A percentile compares a stretch with the other conserved stretches of the same genome.
Conservation (phyloP, 306 rosid genomes). For the Pyrus communis region DNA sequence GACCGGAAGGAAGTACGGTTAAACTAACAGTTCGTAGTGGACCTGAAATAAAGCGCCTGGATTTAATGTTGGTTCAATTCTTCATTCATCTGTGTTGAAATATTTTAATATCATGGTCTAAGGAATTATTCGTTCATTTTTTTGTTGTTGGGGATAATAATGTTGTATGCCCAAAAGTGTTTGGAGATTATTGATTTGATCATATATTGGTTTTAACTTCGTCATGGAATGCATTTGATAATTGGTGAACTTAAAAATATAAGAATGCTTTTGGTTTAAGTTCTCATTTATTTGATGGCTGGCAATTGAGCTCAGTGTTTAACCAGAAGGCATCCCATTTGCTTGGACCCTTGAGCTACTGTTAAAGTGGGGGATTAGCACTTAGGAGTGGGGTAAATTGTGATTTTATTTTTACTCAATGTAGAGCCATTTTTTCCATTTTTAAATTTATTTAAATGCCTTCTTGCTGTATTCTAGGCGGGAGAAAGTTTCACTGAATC, state of each 20-base stretch:
- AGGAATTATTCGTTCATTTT: neutral
- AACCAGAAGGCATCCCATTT: neutral
- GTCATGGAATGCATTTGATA: neutral
- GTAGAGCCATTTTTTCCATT: neutral
- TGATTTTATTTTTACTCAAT: neutral
- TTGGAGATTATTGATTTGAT: neutral
- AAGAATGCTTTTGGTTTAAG: neutral
- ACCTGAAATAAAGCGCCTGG: conserved; percentile 53
- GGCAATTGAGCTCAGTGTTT: neutral
- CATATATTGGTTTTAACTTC: neutral
- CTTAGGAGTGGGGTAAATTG: neutral
- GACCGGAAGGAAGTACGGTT: conserved; percentile 84
- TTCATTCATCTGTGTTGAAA: neutral
- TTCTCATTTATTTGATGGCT: neutral
- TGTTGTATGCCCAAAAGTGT: neutral
- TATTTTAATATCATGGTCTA: neutral
- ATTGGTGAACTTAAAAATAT: neutral
- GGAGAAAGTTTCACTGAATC: conserved; percentile 83
- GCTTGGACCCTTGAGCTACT: neutral
- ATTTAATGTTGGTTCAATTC: conserved; percentile 44
- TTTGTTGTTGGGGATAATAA: neutral
- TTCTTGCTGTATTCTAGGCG: conserved; percentile 46
- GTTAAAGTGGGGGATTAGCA: neutral
- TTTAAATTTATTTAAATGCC: neutral
- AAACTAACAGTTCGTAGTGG: conserved; percentile 77